Conservation (phyloP, 306 rosid species). For the Delonix regia region DNA sequence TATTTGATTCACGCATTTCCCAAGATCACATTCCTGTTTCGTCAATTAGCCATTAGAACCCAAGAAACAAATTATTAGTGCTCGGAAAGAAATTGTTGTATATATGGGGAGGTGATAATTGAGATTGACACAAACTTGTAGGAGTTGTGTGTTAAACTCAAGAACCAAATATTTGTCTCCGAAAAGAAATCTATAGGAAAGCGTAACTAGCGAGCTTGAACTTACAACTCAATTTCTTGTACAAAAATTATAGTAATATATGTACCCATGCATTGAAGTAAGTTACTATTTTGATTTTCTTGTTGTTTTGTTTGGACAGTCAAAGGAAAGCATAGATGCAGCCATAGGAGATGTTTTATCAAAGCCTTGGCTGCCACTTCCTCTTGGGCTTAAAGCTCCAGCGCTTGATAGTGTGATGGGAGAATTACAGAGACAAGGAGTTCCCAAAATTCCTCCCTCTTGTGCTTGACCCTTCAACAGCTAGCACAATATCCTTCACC, state of each 20-base stretch:
- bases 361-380: constrained; percentile 91
- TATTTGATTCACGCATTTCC: background rate
- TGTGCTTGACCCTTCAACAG: constrained; percentile 47
- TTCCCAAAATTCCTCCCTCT: constrained; percentile 81
- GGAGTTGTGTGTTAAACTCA: background rate
- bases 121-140: background rate
- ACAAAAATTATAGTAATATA: background rate
- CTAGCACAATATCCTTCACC: background rate
- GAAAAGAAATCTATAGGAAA: background rate
- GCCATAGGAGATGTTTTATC: constrained; percentile 84
- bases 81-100: too few species aligned
- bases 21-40: background rate
- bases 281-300: too few species aligned
- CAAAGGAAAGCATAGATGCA: constrained; percentile 91
- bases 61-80: too few species aligned
- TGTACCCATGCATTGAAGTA: background rate
- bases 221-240: background rate
- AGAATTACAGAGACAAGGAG: constrained; percentile 80
- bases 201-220: background rate
- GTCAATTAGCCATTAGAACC: background rate
- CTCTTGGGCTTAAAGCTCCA: constrained; percentile 90
- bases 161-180: background rate
- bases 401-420: constrained; percentile 71
- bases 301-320: constrained; percentile 50
- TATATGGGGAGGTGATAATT: too few species aligned